Evolutionary conservation across 352 stramenopile species (phyloP).

Genomic region (Globisporangium yorkense): DNA sequence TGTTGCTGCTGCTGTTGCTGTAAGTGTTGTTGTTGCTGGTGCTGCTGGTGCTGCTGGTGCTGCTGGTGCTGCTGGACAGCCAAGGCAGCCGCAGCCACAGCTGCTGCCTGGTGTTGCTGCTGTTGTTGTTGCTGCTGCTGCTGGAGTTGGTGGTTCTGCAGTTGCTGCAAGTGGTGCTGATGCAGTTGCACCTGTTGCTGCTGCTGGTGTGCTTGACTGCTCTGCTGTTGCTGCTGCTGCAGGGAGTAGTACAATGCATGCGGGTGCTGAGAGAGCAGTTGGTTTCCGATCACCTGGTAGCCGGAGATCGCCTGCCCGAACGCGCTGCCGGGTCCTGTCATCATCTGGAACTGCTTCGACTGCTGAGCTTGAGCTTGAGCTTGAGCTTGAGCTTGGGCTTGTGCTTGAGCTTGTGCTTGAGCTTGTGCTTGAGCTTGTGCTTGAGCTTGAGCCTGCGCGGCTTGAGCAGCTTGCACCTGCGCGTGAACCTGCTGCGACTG

Average conservation of each 20-base stretch:
- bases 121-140: conserved; percentile 30
- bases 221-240: conserved; percentile 28
- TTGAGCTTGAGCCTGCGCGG: conserved; percentile 17
- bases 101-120: conserved; percentile 32
- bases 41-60: conserved; percentile 28
- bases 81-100: conserved; percentile 20
- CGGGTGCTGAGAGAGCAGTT: conserved; percentile 55
- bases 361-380: conserved; percentile 20
- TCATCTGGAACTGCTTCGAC: conserved; percentile 65
- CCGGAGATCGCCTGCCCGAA: conserved; percentile 46
- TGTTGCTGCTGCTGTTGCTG: conserved; percentile 15
- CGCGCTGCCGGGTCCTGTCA: conserved; percentile 27
- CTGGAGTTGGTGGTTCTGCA: conserved; percentile 36
- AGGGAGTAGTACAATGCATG: conserved; percentile 58
- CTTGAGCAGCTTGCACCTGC: too few species aligned
- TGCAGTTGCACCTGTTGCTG: conserved; percentile 21
- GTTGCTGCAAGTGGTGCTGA: conserved; percentile 26
- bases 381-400: conserved; percentile 9
- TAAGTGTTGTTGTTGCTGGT: conserved; percentile 35
- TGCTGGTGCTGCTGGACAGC: conserved; percentile 22
- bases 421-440: conserved; percentile 21
- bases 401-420: not conserved
- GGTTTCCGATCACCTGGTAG: conserved; percentile 63
- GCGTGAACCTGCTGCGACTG: conserved; percentile 23
- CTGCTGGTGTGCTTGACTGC: conserved; percentile 20